A percentile compares a stretch with the other conserved stretches of the same genome.
phyloP scores from a whole-genome alignment of 495 filamentous ascomycete species.

The Neurospora sp. region DNA sequence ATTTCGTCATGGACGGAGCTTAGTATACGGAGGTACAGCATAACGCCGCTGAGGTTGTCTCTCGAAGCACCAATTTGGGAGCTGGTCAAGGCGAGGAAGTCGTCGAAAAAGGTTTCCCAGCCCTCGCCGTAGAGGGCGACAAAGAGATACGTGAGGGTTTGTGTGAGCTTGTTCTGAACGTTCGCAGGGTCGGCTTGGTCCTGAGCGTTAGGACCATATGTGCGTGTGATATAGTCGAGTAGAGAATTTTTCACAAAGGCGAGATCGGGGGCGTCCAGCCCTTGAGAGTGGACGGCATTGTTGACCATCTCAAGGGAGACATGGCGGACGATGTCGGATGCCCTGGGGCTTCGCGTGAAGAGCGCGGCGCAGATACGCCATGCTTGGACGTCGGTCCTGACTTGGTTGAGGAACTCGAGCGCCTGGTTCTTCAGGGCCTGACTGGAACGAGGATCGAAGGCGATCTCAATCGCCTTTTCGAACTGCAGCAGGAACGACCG shows the following conservation, averaged over 20 bases:
- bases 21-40: slow-evolving; percentile 81
- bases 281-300: slow-evolving; percentile 67
- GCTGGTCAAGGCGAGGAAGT: slow-evolving; percentile 62
- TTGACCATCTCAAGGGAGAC: slow-evolving; percentile 86
- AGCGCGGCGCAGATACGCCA: slow-evolving; percentile 81
- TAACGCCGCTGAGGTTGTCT: slow-evolving; percentile 65
- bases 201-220: slow-evolving; percentile 52
- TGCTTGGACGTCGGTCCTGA: slow-evolving; percentile 65
- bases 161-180: slow-evolving; percentile 95
- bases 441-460: slow-evolving; percentile 66
- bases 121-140: slow-evolving; percentile 68
- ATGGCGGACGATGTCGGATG: slow-evolving; percentile 76
- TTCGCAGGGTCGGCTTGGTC: slow-evolving; percentile 51
- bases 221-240: slow-evolving; percentile 62
- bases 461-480: slow-evolving; percentile 86
- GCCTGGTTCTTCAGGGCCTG: slow-evolving; percentile 72
- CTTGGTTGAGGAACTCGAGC: slow-evolving; percentile 74
- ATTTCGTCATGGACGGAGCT: slow-evolving; percentile 93
- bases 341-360: slow-evolving; percentile 70
- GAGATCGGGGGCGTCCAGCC: slow-evolving; percentile 58
- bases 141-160: slow-evolving; percentile 90
- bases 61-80: slow-evolving; percentile 40
- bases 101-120: slow-evolving; percentile 84
- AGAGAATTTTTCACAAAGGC: slow-evolving; percentile 63
- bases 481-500: slow-evolving; percentile 43